phyloP scores from a whole-genome alignment of 2,329 filamentous ascomycete genomes.

The Epicoccum nigrum region DNA sequence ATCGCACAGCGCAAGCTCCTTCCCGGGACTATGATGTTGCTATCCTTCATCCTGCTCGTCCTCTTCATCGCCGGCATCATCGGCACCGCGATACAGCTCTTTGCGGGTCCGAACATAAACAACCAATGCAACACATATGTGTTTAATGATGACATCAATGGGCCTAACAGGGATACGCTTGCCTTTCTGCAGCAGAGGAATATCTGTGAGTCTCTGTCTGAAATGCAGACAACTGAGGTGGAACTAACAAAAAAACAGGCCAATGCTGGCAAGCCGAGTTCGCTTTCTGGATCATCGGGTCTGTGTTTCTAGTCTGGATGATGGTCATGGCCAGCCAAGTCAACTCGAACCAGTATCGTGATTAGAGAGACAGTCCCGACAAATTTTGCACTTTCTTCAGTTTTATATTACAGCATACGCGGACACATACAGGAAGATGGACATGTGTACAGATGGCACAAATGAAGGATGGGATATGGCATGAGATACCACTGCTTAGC shows the following conservation, averaged over 20 bases:
- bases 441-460: constrained; percentile 7
- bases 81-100: constrained; percentile 67
- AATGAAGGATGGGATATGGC: not conserved
- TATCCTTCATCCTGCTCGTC: constrained; percentile 66
- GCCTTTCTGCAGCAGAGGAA: constrained; percentile 68
- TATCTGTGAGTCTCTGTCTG: constrained; percentile 58
- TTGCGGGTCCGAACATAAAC: constrained; percentile 63
- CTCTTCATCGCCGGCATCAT: constrained; percentile 67
- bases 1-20: constrained; percentile 62
- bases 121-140: constrained; percentile 65
- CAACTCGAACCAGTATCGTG: constrained; percentile 51
- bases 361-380: not conserved
- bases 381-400: not conserved
- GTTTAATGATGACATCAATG: constrained; percentile 52
- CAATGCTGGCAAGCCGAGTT: constrained; percentile 69
- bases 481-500: constrained; percentile 19
- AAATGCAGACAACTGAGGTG: too few relatives aligned
- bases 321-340: constrained; percentile 67
- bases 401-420: constrained; percentile 12
- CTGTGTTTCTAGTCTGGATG: constrained; percentile 70
- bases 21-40: constrained; percentile 64
- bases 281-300: constrained; percentile 67
- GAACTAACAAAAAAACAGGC: constrained; percentile 47
- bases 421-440: not conserved
- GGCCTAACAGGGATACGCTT: constrained; percentile 61